A percentile compares a stretch with the other conserved stretches of the same genome.
These are phyloP conservation scores for Petunia axillaris DNA, from an alignment of 257 asterid genomes.

Conservation along the genomic window DNA sequence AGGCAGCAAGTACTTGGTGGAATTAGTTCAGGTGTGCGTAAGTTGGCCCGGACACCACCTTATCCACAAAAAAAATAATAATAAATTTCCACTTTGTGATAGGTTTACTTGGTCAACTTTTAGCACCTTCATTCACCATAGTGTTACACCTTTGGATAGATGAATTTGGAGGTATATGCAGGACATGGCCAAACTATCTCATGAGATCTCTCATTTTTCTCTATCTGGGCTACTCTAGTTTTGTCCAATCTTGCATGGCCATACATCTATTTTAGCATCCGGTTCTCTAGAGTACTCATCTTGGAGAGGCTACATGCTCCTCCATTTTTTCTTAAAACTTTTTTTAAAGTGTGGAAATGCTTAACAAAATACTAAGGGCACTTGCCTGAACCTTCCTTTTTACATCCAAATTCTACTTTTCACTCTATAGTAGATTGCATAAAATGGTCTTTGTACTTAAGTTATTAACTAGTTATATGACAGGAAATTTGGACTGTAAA, in stretches of 20 bases:
- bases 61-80: too few species aligned
- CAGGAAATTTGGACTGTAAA: background rate
- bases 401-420: background rate
- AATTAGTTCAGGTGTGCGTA: too few species aligned
- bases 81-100: background rate
- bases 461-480: background rate
- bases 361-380: background rate
- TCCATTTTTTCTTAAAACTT: background rate
- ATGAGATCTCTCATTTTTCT: background rate
- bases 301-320: background rate
- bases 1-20: too few species aligned
- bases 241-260: background rate
- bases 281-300: background rate
- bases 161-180: conserved; percentile 6
- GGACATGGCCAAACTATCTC: conserved; percentile 14
- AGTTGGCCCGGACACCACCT: too few species aligned
- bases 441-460: background rate
- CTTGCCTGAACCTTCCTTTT: background rate
- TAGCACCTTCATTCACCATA: background rate
- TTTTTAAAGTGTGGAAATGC: background rate
- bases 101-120: background rate
- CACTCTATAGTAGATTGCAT: background rate
- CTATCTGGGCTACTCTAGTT: background rate
- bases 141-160: background rate
- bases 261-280: background rate